A percentile compares a stretch with the other conserved stretches of the same genome.
Conservation (phyloP, 2,329 filamentous ascomycete genomes). For the Monilinia aucupariae region DNA sequence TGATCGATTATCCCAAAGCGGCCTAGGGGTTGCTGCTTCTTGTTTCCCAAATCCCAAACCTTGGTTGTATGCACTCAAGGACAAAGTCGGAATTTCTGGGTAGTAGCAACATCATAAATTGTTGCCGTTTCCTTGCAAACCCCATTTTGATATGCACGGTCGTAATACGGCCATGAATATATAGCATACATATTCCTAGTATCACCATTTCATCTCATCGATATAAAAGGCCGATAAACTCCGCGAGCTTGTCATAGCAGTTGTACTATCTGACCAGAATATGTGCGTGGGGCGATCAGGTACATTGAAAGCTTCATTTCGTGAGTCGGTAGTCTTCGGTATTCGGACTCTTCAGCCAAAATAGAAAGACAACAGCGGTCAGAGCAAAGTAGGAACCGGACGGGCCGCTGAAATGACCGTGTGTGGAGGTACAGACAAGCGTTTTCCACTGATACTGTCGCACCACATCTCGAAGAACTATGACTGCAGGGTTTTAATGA, state of each 20-base stretch:
- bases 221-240: background rate
- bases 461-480: background rate
- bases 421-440: background rate
- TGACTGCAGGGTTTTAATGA: background rate
- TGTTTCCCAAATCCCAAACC: background rate
- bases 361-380: background rate
- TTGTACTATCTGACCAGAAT: background rate
- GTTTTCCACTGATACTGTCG: background rate
- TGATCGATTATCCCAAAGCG: background rate
- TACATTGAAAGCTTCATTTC: background rate
- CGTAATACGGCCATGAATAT: background rate
- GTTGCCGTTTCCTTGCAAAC: background rate
- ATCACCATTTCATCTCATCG: background rate
- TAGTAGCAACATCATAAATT: background rate
- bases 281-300: background rate
- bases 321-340: background rate
- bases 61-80: background rate
- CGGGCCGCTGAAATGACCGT: background rate
- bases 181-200: too few species aligned
- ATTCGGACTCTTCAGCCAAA: background rate
- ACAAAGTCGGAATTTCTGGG: background rate
- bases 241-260: background rate
- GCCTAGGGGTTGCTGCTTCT: background rate
- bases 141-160: background rate
- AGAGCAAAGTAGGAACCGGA: background rate